phyloP scores from a whole-genome alignment of 106 monocot species.

The Dioscorea dumetorum region DNA sequence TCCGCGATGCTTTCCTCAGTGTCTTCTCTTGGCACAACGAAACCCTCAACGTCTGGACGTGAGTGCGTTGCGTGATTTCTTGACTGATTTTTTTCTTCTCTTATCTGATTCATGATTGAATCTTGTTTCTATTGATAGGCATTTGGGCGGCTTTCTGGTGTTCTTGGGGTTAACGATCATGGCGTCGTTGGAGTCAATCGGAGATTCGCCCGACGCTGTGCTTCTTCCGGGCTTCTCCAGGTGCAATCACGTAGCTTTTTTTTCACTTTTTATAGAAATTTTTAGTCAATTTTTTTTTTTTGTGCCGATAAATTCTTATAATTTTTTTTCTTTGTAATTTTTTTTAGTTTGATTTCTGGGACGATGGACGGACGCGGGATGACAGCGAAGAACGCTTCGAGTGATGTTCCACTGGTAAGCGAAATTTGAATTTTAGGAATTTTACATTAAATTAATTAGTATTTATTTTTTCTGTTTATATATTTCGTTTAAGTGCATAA shows the following conservation, averaged over 20 bases:
- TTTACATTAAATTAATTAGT: too few species aligned
- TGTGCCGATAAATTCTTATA: not conserved
- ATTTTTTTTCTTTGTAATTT: not conserved
- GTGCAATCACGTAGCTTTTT: slow-evolving; percentile 3
- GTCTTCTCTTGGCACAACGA: slow-evolving; percentile 96
- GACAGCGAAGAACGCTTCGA: too few species aligned
- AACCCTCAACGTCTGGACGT: slow-evolving; percentile 99
- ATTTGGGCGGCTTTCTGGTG: slow-evolving; percentile 76
- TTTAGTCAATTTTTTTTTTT: not conserved
- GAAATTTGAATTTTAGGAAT: too few species aligned
- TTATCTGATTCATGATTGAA: not conserved
- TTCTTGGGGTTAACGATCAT: slow-evolving; percentile 53
- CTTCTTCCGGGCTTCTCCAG: slow-evolving; percentile 14
- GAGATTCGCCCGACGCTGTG: slow-evolving; percentile 15
- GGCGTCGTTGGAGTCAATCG: slow-evolving; percentile 26
- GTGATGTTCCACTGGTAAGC: too few species aligned
- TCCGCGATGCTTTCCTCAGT: slow-evolving; percentile 73
- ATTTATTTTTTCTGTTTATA: too few species aligned
- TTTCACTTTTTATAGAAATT: not conserved
- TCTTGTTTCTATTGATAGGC: slow-evolving; percentile 26
- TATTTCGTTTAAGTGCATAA: too few species aligned
- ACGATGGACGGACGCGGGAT: too few species aligned
- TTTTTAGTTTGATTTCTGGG: not conserved
- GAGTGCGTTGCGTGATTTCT: slow-evolving; percentile 5
- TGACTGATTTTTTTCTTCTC: too few species aligned